phyloP scores from a whole-genome alignment of 257 asterid species.

The Henckelia pumila region DNA sequence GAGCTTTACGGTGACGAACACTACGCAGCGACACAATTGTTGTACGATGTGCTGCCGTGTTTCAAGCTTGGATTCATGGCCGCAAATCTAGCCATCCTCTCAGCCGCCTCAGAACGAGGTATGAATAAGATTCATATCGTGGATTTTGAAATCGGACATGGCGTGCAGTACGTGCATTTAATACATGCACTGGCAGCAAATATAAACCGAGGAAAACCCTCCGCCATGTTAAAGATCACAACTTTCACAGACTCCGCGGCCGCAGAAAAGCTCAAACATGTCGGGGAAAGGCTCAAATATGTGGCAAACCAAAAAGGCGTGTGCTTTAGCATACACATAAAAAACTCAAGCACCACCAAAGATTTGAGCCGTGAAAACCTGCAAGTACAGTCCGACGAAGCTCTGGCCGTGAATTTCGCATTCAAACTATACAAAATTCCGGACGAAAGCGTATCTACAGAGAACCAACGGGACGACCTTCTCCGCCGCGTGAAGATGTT shows the following conservation, averaged over 20 bases:
- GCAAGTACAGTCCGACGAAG: slow-evolving; percentile 44
- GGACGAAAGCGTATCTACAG: slow-evolving; percentile 85
- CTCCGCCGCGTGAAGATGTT: slow-evolving; percentile 75
- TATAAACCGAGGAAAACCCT: slow-evolving; percentile 25
- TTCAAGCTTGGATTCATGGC: slow-evolving; percentile 91
- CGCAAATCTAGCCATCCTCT: slow-evolving; percentile 69
- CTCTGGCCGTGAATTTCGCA: slow-evolving; percentile 73
- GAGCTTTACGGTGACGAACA: slow-evolving; percentile 48
- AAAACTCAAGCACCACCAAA: slow-evolving; percentile 21
- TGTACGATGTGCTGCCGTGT: slow-evolving; percentile 66
- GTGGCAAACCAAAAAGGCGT: slow-evolving; percentile 52
- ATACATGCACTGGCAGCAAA: slow-evolving; percentile 64
- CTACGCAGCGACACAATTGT: slow-evolving; percentile 36
- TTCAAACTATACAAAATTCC: slow-evolving; percentile 58
- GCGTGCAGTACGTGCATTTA: slow-evolving; percentile 73
- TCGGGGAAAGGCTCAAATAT: slow-evolving; percentile 34
- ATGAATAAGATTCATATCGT: slow-evolving; percentile 54
- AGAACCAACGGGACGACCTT: slow-evolving; percentile 58
- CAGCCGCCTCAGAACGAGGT: slow-evolving; percentile 44
- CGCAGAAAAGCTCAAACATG: slow-evolving; percentile 37
- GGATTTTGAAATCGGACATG: slow-evolving; percentile 79
- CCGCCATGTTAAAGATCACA: slow-evolving; percentile 51
- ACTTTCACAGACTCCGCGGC: slow-evolving; percentile 42
- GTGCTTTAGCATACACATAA: slow-evolving; percentile 31
- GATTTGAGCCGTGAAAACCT: slow-evolving; percentile 46